A percentile compares a stretch with the other conserved stretches of the same genome.
Evolutionary conservation across 257 asterid species (phyloP).

Genomic region (Mitragyna speciosa): DNA sequence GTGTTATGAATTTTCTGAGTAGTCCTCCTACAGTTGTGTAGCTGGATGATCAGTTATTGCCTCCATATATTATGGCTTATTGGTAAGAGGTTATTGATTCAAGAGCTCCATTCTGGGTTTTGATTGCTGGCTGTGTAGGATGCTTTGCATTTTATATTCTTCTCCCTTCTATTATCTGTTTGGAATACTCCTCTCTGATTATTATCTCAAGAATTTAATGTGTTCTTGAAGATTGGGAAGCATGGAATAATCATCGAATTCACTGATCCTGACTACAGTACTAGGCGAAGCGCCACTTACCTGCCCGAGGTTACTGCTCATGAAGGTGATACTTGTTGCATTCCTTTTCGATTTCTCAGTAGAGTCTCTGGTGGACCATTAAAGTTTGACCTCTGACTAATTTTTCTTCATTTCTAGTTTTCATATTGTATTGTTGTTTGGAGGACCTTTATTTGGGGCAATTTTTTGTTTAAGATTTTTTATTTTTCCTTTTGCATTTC

Average conservation of each 20-base stretch:
- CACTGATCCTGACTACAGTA: conserved; percentile 65
- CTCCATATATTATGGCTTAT: neutral
- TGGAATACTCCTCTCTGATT: neutral
- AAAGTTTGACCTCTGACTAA: neutral
- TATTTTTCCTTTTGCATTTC: neutral
- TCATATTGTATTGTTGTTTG: neutral
- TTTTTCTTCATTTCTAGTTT: neutral
- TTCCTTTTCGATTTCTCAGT: conserved; percentile 9
- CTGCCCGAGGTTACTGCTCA: conserved; percentile 98
- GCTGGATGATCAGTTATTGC: conserved; percentile 19
- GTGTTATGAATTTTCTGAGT: neutral
- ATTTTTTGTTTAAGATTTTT: neutral
- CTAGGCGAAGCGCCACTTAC: conserved; percentile 85
- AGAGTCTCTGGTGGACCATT: neutral
- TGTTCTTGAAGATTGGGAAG: conserved; percentile 69
- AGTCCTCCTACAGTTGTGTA: conserved; percentile 16
- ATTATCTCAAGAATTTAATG: neutral
- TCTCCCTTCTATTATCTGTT: neutral
- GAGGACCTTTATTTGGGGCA: neutral
- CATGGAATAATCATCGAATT: conserved; percentile 97
- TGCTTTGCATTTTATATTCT: neutral
- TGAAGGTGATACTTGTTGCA: conserved; percentile 58
- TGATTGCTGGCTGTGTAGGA: neutral
- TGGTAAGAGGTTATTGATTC: conserved; percentile 10
- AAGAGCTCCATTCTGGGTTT: neutral